Conservation (phyloP, 2,329 filamentous ascomycete genomes). For the Xylariaceae sp. region DNA sequence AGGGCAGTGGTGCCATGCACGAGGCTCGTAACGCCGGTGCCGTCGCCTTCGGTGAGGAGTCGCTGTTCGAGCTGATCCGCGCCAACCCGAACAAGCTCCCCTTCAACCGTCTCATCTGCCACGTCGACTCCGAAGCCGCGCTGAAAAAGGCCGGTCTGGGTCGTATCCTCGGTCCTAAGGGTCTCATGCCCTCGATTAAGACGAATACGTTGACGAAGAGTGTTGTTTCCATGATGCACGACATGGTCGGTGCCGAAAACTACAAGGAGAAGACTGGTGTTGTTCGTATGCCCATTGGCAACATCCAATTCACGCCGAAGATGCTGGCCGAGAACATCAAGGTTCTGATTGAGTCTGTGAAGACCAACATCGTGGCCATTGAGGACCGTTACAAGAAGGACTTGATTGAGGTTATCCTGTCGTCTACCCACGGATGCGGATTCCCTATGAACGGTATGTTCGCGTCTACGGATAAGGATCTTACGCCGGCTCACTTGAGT, state of each 20-base stretch:
- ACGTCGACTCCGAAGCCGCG: constrained; percentile 68
- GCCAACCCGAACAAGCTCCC: constrained; percentile 65
- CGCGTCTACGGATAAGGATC: constrained; percentile 52
- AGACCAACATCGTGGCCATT: constrained; percentile 65
- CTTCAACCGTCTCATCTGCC: constrained; percentile 87
- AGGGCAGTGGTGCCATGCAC: constrained; percentile 66
- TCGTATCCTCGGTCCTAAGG: constrained; percentile 77
- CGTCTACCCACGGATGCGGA: constrained; percentile 80
- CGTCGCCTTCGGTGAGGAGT: constrained; percentile 75
- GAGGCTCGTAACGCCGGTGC: constrained; percentile 77
- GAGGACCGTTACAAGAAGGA: constrained; percentile 64
- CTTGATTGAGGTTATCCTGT: constrained; percentile 71
- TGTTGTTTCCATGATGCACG: constrained; percentile 66
- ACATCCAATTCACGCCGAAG: constrained; percentile 82
- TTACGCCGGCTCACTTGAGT: constrained; percentile 49
- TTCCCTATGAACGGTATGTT: constrained; percentile 82
- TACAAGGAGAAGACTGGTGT: constrained; percentile 85
- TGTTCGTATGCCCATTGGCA: constrained; percentile 83
- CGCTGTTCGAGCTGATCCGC: constrained; percentile 72
- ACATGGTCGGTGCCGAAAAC: constrained; percentile 76
- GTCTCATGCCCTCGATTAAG: constrained; percentile 88
- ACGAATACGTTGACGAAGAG: constrained; percentile 83
- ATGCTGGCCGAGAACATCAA: constrained; percentile 81
- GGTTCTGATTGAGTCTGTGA: constrained; percentile 68
- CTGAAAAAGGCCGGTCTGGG: constrained; percentile 78